These are phyloP conservation scores for Infundibulicybe gibba DNA, from an alignment of 768 basidiomycete genomes.

Conservation along the genomic window DNA sequence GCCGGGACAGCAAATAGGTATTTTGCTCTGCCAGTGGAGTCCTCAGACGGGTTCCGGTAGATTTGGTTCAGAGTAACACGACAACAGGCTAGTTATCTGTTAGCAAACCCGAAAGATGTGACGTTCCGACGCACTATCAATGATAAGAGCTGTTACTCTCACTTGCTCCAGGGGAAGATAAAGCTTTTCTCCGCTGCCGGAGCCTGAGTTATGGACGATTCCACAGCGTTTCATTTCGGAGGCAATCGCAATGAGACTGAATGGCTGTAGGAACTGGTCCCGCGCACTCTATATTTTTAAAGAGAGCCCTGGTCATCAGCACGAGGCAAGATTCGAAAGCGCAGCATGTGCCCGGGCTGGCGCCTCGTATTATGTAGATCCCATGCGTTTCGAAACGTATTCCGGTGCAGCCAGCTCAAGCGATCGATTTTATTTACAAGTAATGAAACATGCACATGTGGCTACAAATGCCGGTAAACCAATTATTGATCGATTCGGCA, in stretches of 20 bases:
- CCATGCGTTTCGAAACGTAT: too few relatives aligned
- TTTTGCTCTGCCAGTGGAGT: conserved; percentile 38
- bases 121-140: conserved; percentile 32
- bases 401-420: too few relatives aligned
- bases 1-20: conserved; percentile 62
- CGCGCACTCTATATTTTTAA: background rate
- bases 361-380: too few relatives aligned
- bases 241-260: too few relatives aligned
- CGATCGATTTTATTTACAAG: too few relatives aligned
- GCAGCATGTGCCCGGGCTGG: too few relatives aligned
- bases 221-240: conserved; percentile 13
- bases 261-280: background rate
- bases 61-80: conserved; percentile 35
- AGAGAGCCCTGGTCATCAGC: background rate
- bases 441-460: too few relatives aligned
- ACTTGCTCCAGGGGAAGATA: conserved; percentile 40
- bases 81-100: too few relatives aligned
- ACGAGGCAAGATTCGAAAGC: too few relatives aligned
- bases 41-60: conserved; percentile 32
- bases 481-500: too few relatives aligned
- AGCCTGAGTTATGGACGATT: conserved; percentile 8
- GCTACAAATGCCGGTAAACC: too few relatives aligned
- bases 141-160: conserved; percentile 31
- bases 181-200: background rate
- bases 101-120: background rate